Base-by-base conservation (phyloP, 441 rosid species). In the Corymbia citriodora region DNA sequence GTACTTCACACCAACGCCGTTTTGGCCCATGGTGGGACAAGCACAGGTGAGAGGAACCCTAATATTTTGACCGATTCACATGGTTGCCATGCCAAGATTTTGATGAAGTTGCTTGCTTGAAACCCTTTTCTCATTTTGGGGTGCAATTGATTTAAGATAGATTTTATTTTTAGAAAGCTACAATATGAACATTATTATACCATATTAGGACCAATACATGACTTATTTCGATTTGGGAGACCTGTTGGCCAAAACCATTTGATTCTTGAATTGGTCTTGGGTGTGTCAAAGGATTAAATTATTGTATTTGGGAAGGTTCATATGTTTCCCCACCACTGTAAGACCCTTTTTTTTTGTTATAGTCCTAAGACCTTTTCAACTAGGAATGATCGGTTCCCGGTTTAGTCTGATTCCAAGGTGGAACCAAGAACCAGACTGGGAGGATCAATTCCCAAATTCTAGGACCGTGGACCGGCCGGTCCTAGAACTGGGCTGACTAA, bases 21-120 rank as follows among this genome's bases (percentile, higher is more conserved):
- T 93, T 85, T 95, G 99, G 89, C 94, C 95, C 92, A 91, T 95
- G 13, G 96, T 95, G 23, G 98, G 96, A 92, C 98, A 97, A 90
- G 98, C 99, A 91, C 98, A 97, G 92, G 97, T 93, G 48, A 94
- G 89, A 2, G 98, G 98, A 92, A 95, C 93, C n/a, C 53, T 79
- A 9, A 95, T 87, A 40, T 90, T 92, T 53, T 91, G 89, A 61
- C 97, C 97, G 27, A 90, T 11, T n/a, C 68, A n/a, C 65, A 96
- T 40, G 45, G 45, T 40, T 4, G 5, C 4, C 45, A 40, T n/a
- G n/a, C n/a, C n/a, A n/a, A 40, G 45, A 40, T 40, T 40, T 40
- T 40, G 83, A 12, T 74, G 50, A 74, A 74, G 83, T 74, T 21
- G n/a, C 85, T 12, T 40, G 52, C 50, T 40, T 74, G 29, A 40